Conservation (phyloP, 192 early-diverging fungal genomes). For the Coemansia sp. region DNA sequence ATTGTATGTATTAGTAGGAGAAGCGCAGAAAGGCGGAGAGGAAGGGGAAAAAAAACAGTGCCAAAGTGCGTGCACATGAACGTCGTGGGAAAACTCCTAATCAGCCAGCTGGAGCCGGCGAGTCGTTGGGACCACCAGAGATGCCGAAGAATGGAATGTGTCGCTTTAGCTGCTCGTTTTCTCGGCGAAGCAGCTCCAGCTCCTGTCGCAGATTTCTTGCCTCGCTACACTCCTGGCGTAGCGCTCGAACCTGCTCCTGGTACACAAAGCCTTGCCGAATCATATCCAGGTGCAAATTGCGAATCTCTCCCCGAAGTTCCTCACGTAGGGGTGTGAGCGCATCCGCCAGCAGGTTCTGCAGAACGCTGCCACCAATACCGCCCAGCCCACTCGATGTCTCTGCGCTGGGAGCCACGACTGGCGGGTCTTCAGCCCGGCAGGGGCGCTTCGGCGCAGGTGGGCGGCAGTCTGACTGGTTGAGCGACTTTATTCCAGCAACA, state of each 20-base stretch:
- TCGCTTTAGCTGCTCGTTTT: slow-evolving; percentile 43
- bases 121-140: neutral
- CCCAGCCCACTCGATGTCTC: slow-evolving; percentile 3
- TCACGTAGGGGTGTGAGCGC: slow-evolving; percentile 43
- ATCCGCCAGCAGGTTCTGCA: slow-evolving; percentile 40
- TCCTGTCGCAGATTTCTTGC: slow-evolving; percentile 30
- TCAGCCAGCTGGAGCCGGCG: neutral
- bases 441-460: slow-evolving; percentile 7
- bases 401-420: neutral
- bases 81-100: neutral
- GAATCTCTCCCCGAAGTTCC: slow-evolving; percentile 44
- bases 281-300: slow-evolving; percentile 50
- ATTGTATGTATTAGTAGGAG: neutral
- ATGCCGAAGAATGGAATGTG: slow-evolving; percentile 36
- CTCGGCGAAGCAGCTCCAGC: slow-evolving; percentile 39
- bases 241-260: slow-evolving; percentile 36
- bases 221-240: slow-evolving; percentile 37
- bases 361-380: slow-evolving; percentile 29
- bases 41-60: neutral
- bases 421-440: neutral
- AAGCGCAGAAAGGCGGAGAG: neutral
- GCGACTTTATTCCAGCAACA: neutral
- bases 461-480: neutral
- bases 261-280: slow-evolving; percentile 44
- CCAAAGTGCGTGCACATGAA: neutral